A percentile compares a stretch with the other conserved stretches of the same genome.
Conservation (phyloP, 2,329 filamentous ascomycete species). For the Trichophyton mentagrophytes region DNA sequence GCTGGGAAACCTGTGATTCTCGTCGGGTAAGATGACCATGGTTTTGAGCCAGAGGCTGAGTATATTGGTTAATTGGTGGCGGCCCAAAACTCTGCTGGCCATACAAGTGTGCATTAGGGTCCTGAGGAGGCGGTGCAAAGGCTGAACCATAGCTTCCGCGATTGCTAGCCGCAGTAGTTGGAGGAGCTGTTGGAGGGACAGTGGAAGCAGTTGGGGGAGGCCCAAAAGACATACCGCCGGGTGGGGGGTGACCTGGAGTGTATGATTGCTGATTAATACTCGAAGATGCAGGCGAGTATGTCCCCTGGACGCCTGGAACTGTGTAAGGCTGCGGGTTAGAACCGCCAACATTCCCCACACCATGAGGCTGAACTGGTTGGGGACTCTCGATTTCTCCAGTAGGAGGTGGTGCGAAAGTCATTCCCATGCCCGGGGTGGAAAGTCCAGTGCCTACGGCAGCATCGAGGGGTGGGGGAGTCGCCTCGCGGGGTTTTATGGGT, state of each 20-base stretch:
- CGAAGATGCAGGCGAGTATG: not conserved
- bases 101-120: conserved; percentile 27
- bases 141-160: conserved; percentile 14
- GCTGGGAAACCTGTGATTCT: conserved; percentile 13
- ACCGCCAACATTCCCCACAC: not conserved
- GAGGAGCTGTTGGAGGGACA: conserved; percentile 7
- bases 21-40: conserved; percentile 12
- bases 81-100: conserved; percentile 19
- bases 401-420: conserved; percentile 22
- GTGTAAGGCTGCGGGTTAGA: conserved; percentile 3
- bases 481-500: conserved; percentile 51
- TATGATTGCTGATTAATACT: conserved; percentile 12
- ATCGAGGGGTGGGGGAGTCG: conserved; percentile 51
- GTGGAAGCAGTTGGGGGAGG: conserved; percentile 9
- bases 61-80: conserved; percentile 4
- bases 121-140: conserved; percentile 23
- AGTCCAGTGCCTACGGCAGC: conserved; percentile 37
- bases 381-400: conserved; percentile 11
- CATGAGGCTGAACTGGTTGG: conserved; percentile 6
- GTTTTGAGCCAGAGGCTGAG: conserved; percentile 6
- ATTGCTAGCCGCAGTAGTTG: conserved; percentile 12
- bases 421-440: conserved; percentile 26
- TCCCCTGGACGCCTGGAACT: not conserved
- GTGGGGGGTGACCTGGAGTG: not conserved
- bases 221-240: conserved; percentile 20